phyloP scores from a whole-genome alignment of 2,329 filamentous ascomycete species.

The Bipolaris zeicola region DNA sequence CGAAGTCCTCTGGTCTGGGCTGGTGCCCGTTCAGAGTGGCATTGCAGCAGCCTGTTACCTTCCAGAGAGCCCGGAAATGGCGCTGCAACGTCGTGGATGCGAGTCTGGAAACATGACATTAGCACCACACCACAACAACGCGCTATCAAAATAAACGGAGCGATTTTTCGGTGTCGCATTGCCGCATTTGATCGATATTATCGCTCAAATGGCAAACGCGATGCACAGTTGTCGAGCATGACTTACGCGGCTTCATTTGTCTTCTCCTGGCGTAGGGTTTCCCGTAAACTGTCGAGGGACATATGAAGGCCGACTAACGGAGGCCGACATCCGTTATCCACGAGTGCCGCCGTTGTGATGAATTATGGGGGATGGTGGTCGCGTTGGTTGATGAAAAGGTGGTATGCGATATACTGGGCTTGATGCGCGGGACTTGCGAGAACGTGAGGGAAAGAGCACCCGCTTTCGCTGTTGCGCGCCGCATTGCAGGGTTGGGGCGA shows the following conservation, averaged over 20 bases:
- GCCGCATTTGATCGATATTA: constrained; percentile 20
- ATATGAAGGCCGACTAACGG: constrained; percentile 51
- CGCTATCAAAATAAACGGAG: constrained; percentile 44
- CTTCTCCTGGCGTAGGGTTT: constrained; percentile 49
- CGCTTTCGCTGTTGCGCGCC: constrained; percentile 21
- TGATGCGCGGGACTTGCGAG: constrained; percentile 36
- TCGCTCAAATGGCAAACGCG: constrained; percentile 24
- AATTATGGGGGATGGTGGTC: constrained; percentile 36
- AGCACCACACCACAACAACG: constrained; percentile 44
- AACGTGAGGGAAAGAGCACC: constrained; percentile 31
- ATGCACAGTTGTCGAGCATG: constrained; percentile 13
- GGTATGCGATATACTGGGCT: constrained; percentile 35
- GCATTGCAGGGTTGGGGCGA: constrained; percentile 24
- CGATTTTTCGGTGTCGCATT: constrained; percentile 51
- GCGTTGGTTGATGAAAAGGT: constrained; percentile 45
- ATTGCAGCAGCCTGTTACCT: constrained; percentile 61
- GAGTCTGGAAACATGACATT: constrained; percentile 69
- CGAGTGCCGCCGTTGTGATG: constrained; percentile 50
- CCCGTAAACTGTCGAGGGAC: constrained; percentile 54
- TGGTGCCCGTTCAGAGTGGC: constrained; percentile 61
- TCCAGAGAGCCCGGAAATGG: constrained; percentile 86
- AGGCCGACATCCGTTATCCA: constrained; percentile 57
- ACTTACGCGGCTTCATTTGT: constrained; percentile 54
- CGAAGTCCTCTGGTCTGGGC: constrained; percentile 61
- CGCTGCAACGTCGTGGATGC: constrained; percentile 64